A percentile compares a stretch with the other conserved stretches of the same genome.
Evolutionary conservation across 495 filamentous ascomycete genomes (phyloP).

Genomic region (Evansstolkia leycettana): DNA sequence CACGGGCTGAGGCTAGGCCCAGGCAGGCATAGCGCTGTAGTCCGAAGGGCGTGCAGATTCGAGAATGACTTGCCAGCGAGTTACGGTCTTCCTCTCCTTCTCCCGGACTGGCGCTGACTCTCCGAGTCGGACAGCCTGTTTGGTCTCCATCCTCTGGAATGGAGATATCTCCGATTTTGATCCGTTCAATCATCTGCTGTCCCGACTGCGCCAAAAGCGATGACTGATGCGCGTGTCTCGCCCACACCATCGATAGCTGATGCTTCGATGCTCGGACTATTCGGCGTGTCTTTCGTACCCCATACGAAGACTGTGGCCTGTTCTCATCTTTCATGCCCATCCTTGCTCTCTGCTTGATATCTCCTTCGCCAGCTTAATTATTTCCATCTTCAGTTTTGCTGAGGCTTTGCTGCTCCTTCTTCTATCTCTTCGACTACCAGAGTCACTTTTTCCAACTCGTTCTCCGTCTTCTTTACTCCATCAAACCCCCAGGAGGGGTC

Average conservation of each 20-base stretch:
- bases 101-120: too few species aligned
- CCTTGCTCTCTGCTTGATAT: too few species aligned
- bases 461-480: neutral
- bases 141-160: too few species aligned
- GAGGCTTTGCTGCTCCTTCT: constrained; percentile 3
- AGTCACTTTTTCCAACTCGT: constrained; percentile 5
- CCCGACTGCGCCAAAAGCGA: constrained; percentile 5
- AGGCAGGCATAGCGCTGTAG: constrained; percentile 19
- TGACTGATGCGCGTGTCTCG: neutral
- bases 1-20: too few species aligned
- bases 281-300: constrained; percentile 19
- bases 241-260: neutral
- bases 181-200: constrained; percentile 3
- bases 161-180: too few species aligned
- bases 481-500: neutral
- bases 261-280: constrained; percentile 1
- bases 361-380: too few species aligned
- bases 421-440: constrained; percentile 8
- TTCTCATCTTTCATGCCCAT: too few species aligned
- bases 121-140: too few species aligned
- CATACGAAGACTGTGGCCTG: constrained; percentile 14
- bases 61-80: constrained; percentile 1
- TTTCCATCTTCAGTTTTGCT: neutral
- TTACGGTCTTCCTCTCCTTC: too few species aligned
- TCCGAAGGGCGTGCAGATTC: constrained; percentile 23